phyloP scores from a whole-genome alignment of 2,329 filamentous ascomycete species.

The Cercospora sojina region DNA sequence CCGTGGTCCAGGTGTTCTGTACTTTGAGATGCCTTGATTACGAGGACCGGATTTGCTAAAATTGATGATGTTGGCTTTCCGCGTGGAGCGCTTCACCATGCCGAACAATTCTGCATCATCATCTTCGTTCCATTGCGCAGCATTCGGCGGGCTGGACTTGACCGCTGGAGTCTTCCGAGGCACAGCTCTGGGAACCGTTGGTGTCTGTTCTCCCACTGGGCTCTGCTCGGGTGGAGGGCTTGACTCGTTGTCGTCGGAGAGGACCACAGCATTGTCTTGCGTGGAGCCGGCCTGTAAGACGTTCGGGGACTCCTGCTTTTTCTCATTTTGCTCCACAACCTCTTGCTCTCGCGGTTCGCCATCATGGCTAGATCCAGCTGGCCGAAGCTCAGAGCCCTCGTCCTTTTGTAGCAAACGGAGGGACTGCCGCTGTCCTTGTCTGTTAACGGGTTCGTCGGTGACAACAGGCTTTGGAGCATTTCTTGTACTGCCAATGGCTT shows the following conservation, averaged over 20 bases:
- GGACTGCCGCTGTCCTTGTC: not conserved
- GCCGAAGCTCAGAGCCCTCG: not conserved
- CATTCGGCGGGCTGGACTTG: constrained; percentile 20
- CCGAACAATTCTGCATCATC: not conserved
- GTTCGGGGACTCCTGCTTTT: not conserved
- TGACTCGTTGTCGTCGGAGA: constrained; percentile 7
- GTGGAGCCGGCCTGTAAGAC: not conserved
- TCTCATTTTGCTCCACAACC: not conserved
- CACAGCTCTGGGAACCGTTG: not conserved
- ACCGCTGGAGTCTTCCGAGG: not conserved
- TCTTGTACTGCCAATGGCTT: not conserved
- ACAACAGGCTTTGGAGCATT: not conserved
- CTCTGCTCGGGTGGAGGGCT: constrained; percentile 5
- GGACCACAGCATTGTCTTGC: constrained; percentile 3
- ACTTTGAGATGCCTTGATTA: constrained; percentile 33
- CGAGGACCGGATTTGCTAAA: constrained; percentile 34
- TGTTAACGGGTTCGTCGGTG: not conserved
- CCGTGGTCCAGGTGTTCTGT: constrained; percentile 4
- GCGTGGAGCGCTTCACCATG: constrained; percentile 13
- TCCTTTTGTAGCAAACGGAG: not conserved
- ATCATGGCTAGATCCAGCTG: not conserved
- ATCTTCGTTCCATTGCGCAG: constrained; percentile 17
- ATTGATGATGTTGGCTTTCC: constrained; percentile 32
- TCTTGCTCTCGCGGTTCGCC: not conserved
- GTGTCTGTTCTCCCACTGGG: not conserved